Evolutionary conservation across 2,329 filamentous ascomycete species (phyloP).

Genomic region (Metarhizium humberi): DNA sequence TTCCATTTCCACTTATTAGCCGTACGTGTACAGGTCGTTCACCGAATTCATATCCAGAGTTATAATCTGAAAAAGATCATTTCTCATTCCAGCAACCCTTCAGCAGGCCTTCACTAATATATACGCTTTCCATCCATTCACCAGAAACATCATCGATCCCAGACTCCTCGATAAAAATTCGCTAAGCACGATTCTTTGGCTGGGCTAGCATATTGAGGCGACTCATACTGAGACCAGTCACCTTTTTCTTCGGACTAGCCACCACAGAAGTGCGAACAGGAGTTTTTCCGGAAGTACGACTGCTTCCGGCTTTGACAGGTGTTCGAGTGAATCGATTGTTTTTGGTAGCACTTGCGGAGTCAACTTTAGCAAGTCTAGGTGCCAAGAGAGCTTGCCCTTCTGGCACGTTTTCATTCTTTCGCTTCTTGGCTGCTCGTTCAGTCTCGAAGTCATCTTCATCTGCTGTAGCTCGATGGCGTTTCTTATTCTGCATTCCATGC

Average conservation of each 20-base stretch:
- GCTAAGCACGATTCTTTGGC: slow-evolving; percentile 46
- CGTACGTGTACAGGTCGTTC: slow-evolving; percentile 3
- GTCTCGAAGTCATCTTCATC: slow-evolving; percentile 45
- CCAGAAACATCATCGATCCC: neutral
- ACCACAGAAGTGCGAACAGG: slow-evolving; percentile 16
- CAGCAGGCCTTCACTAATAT: neutral
- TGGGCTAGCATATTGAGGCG: slow-evolving; percentile 52
- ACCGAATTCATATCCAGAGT: neutral
- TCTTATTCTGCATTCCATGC: slow-evolving; percentile 58
- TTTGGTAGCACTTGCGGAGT: slow-evolving; percentile 23
- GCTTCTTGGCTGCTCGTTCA: slow-evolving; percentile 49
- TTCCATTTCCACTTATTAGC: neutral
- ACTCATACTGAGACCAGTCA: slow-evolving; percentile 42
- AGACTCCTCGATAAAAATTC: neutral
- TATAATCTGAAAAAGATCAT: neutral
- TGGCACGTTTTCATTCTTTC: slow-evolving; percentile 36
- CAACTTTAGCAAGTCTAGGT: slow-evolving; percentile 32
- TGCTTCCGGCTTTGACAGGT: slow-evolving; percentile 14
- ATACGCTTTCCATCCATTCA: neutral
- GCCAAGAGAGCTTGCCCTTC: slow-evolving; percentile 45
- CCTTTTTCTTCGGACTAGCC: slow-evolving; percentile 43
- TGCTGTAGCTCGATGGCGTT: slow-evolving; percentile 48
- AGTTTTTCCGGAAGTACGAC: slow-evolving; percentile 8
- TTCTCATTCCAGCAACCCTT: neutral
- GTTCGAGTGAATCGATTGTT: slow-evolving; percentile 23